Base-by-base conservation (phyloP, 2,329 filamentous ascomycete species). In the Epichloe amarillans region DNA sequence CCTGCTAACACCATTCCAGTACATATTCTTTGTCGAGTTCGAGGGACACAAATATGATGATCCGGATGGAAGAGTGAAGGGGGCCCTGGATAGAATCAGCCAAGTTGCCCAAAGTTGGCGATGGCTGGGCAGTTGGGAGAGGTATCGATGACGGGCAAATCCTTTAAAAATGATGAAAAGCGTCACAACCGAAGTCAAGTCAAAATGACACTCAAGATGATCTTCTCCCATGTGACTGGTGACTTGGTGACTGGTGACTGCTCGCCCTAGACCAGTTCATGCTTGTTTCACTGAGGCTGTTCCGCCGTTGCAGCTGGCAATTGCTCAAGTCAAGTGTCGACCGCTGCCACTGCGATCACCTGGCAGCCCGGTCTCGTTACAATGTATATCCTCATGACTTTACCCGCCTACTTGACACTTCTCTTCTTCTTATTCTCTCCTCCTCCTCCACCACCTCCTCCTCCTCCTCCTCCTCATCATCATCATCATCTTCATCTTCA, bases 1-100 rank as follows among this genome's bases (percentile, higher is more conserved):
- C 60, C 77, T 86, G 51, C 72, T 77, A 39, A 70, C 72, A 57
- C 80, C 85, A 19, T 97, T 95, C 79, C 83, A 94, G 64, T 97
- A 97, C 69, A 79, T 96, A 38, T 96, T 97, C 70, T 90, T 97
- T 63, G 83, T 96, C 33, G 91, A 97, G 72, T 89, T 95, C 60
- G 79, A 85, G 64, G 84, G 85, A 1, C 75, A 80, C 63, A 66
- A 57, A 53, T 54, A 63, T 49, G 58, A 65, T 19, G 79, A 80
- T 58, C 71, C 72, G 2, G 72, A 75, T 49, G 76, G 74, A 3
- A 72, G 73, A 54, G 82, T 89, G 15, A 73, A 77, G 52, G 68
- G 67, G 21, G 84, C 81, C 26, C 65, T 90, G 62, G 69, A 69
- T 47, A 76, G 76, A 55, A 71, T 89, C 56, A 69, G 68, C 1